These are phyloP conservation scores for Verbascum thapsus DNA, from an alignment of 257 asterid species.

Conservation along the genomic window DNA sequence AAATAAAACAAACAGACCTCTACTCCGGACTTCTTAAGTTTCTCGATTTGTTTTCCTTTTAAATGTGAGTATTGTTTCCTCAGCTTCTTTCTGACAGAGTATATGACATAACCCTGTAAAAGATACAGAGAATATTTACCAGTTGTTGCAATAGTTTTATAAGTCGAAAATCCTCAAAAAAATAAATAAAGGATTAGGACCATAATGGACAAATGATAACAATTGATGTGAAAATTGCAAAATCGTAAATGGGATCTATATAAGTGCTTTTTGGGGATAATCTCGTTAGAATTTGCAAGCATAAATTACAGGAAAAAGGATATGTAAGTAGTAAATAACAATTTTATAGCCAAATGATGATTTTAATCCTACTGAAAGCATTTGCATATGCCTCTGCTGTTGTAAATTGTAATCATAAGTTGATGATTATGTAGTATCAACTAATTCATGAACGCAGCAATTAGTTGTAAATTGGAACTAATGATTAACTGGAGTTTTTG, in stretches of 20 bases:
- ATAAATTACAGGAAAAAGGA: too few relatives aligned
- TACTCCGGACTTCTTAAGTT: constrained; percentile 90
- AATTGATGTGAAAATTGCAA: too few relatives aligned
- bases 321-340: not conserved
- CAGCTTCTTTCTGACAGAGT: constrained; percentile 86
- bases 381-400: not conserved
- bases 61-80: constrained; percentile 85
- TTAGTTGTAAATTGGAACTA: too few relatives aligned
- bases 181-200: constrained; percentile 2
- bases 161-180: constrained; percentile 6
- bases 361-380: not conserved
- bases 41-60: constrained; percentile 90
- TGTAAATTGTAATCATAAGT: not conserved
- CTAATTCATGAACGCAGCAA: too few relatives aligned
- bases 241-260: too few relatives aligned
- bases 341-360: constrained; percentile 8
- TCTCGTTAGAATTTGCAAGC: too few relatives aligned
- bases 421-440: not conserved
- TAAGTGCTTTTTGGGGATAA: too few relatives aligned
- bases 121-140: too few relatives aligned
- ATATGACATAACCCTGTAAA: constrained; percentile 88
- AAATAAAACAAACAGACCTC: constrained; percentile 51
- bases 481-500: not conserved
- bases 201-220: too few relatives aligned
- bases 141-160: not conserved